A percentile compares a stretch with the other conserved stretches of the same genome.
These are phyloP conservation scores for Leccinellum albellum DNA, from an alignment of 768 basidiomycete species.

Conservation along the genomic window DNA sequence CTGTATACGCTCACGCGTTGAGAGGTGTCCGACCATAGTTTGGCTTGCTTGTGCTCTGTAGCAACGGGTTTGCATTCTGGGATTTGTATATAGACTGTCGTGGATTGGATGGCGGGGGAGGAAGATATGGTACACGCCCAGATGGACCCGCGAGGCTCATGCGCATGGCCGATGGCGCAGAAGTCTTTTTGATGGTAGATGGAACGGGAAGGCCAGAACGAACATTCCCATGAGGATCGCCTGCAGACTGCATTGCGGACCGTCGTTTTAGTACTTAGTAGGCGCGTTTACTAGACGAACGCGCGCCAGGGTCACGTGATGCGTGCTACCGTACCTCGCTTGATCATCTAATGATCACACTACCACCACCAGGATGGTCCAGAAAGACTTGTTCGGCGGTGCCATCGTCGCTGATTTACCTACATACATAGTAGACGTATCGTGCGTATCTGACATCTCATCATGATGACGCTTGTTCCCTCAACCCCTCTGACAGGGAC, in stretches of 20 bases:
- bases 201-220: slow-evolving; percentile 74
- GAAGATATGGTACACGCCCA: slow-evolving; percentile 51
- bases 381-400: slow-evolving; percentile 69
- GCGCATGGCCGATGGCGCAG: slow-evolving; percentile 42
- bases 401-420: slow-evolving; percentile 69
- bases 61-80: slow-evolving; percentile 62
- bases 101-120: slow-evolving; percentile 47
- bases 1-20: slow-evolving; percentile 45
- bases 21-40: slow-evolving; percentile 72
- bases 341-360: not conserved
- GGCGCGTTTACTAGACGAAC: not conserved
- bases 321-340: too few relatives aligned
- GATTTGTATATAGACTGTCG: slow-evolving; percentile 68
- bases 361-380: slow-evolving; percentile 12
- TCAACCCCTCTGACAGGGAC: slow-evolving; percentile 35
- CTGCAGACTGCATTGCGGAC: slow-evolving; percentile 53
- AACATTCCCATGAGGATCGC: slow-evolving; percentile 45
- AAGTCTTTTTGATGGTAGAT: slow-evolving; percentile 68
- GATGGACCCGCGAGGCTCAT: slow-evolving; percentile 78
- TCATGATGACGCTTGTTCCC: not conserved
- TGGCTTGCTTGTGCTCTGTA: slow-evolving; percentile 66
- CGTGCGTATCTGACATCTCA: slow-evolving; percentile 51
- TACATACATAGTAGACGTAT: slow-evolving; percentile 67
- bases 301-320: slow-evolving; percentile 18
- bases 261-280: slow-evolving; percentile 37